These are phyloP conservation scores for Takashimella tepidaria DNA, from an alignment of 1,284 basidiomycete genomes.

Conservation along the genomic window DNA sequence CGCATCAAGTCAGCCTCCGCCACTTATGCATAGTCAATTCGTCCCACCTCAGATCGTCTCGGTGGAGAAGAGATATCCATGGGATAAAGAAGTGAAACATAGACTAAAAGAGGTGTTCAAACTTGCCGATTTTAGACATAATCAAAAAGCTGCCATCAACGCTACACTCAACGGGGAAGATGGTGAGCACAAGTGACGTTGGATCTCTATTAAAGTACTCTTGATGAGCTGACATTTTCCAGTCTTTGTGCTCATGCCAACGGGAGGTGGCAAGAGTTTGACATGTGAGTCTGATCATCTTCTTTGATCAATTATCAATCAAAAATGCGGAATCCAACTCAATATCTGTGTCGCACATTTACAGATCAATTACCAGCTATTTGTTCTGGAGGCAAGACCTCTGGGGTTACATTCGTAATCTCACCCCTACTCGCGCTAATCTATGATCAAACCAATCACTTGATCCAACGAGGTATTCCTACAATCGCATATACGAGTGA, in stretches of 20 bases:
- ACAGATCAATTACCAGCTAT: constrained; percentile 74
- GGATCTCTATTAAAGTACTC: not conserved
- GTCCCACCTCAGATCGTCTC: constrained; percentile 11
- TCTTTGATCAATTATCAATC: no score
- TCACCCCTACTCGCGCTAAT: constrained; percentile 88
- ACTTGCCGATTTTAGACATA: constrained; percentile 65
- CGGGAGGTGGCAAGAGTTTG: constrained; percentile 88
- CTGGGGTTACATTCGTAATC: constrained; percentile 83
- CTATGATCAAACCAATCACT: constrained; percentile 75
- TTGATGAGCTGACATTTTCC: constrained; percentile 1
- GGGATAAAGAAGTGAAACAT: constrained; percentile 58
- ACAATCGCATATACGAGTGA: constrained; percentile 69
- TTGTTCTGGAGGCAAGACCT: constrained; percentile 64
- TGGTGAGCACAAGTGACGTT: constrained; percentile 20
- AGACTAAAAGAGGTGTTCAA: constrained; percentile 64
- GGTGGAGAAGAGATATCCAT: constrained; percentile 43
- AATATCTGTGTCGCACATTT: not conserved
- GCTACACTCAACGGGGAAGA: constrained; percentile 72
- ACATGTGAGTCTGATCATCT: constrained; percentile 54
- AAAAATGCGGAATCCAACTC: not conserved
- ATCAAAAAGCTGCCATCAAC: constrained; percentile 84
- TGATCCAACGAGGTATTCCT: constrained; percentile 63
- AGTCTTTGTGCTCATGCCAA: constrained; percentile 94
- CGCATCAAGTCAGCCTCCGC: not conserved
- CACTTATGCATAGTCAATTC: not conserved